These are phyloP conservation scores for Talaromyces borbonicus DNA, from an alignment of 495 filamentous ascomycete species.

Conservation along the genomic window DNA sequence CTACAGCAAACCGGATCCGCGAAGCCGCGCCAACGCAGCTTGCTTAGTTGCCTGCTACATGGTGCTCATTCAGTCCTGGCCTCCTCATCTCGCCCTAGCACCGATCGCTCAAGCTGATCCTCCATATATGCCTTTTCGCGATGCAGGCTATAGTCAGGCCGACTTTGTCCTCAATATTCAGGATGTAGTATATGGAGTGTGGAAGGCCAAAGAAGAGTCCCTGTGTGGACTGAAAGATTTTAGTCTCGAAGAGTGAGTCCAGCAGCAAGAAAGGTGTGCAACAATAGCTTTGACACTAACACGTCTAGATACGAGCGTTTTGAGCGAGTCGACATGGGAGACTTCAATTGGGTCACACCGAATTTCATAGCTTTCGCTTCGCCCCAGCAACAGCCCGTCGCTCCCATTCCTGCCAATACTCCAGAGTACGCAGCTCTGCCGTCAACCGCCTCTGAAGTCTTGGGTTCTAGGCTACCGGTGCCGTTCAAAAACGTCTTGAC, in stretches of 20 bases:
- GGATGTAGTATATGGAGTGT: conserved; percentile 96
- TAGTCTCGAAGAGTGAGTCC: conserved; percentile 79
- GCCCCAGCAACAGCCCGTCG: conserved; percentile 69
- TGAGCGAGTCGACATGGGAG: conserved; percentile 93
- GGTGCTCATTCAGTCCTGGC: conserved; percentile 97
- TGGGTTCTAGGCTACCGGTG: conserved; percentile 51
- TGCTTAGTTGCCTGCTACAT: conserved; percentile 93
- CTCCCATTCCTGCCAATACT: conserved; percentile 57
- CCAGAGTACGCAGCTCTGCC: conserved; percentile 65
- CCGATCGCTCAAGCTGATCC: conserved; percentile 94
- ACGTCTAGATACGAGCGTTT: conserved; percentile 80
- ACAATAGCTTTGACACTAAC: conserved; percentile 16
- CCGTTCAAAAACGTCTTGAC: conserved; percentile 92
- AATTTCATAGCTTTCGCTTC: conserved; percentile 95
- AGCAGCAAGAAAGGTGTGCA: too few relatives aligned
- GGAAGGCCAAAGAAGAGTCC: conserved; percentile 93
- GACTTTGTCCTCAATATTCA: conserved; percentile 92
- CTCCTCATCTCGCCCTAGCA: conserved; percentile 94
- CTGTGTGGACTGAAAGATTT: conserved; percentile 83
- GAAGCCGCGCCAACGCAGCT: conserved; percentile 95
- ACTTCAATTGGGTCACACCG: conserved; percentile 99
- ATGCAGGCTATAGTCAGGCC: conserved; percentile 96
- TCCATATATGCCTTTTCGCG: conserved; percentile 95
- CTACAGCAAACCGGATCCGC: conserved; percentile 84
- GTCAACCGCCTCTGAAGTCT: conserved; percentile 54